A percentile compares a stretch with the other conserved stretches of the same genome.
These are phyloP conservation scores for Penicillium brevicompactum DNA, from an alignment of 2,329 filamentous ascomycete species.

Conservation along the genomic window DNA sequence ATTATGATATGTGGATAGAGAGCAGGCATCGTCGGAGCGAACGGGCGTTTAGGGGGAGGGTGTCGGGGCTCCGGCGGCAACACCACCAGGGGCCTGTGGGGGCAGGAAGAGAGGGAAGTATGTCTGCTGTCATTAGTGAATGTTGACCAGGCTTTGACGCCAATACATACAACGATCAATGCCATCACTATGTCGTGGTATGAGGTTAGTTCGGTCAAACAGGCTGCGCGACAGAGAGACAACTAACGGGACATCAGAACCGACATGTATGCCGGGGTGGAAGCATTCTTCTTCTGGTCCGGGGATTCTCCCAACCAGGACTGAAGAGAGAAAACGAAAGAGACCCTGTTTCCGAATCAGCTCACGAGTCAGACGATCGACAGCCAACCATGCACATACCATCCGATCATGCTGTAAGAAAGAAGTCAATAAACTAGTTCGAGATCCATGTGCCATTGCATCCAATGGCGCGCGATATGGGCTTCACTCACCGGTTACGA, in stretches of 20 bases:
- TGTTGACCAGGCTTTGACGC: constrained; percentile 2
- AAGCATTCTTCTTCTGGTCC: constrained; percentile 59
- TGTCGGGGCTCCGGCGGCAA: constrained; percentile 51
- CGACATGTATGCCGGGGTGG: constrained; percentile 73
- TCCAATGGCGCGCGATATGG: constrained; percentile 6
- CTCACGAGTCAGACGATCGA: not conserved
- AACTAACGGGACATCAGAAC: constrained; percentile 77
- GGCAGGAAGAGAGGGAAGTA: constrained; percentile 69
- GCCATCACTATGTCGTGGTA: constrained; percentile 56
- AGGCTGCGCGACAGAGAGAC: not conserved
- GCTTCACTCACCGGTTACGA: constrained; percentile 70
- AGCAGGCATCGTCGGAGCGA: constrained; percentile 13
- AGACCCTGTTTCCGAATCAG: constrained; percentile 41
- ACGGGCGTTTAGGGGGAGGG: constrained; percentile 40
- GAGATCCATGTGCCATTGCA: not conserved
- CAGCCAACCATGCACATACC: constrained; percentile 45
- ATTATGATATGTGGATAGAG: constrained; percentile 8
- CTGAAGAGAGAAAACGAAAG: constrained; percentile 51
- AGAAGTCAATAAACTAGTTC: constrained; percentile 1
- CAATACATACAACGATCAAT: constrained; percentile 51
- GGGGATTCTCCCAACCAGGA: constrained; percentile 51
- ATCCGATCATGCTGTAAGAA: constrained; percentile 61
- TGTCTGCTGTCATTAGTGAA: constrained; percentile 44
- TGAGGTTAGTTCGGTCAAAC: constrained; percentile 16
- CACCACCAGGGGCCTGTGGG: constrained; percentile 44